Evolutionary conservation across 805 yeast genomes (phyloP), one percentile per base, ranked within the genome.

Genomic region (Sugiyamaella qingdaonensis): DNA sequence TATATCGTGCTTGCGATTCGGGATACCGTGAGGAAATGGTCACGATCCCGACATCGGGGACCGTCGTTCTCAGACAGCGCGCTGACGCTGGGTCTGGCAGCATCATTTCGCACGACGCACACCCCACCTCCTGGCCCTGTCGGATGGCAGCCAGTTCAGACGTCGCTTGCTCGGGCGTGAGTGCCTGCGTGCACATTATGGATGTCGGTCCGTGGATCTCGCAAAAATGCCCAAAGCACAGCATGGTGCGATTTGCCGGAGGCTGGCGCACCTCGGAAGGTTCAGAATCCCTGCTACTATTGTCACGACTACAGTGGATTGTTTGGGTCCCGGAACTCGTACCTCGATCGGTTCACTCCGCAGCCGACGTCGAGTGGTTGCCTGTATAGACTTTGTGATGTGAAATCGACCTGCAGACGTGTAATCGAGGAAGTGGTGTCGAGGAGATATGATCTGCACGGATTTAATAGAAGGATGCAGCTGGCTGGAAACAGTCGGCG

Each of bases 141-240:
- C 44, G 46, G 36, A 19, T 41, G 42, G 47, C 53, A 13, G 46
- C 21, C 41, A 55, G 37, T 35, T 55, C 60, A n/a, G 51, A 24
- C n/a, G 48, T 11, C 13, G 54, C 54, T 1, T 52, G 39, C n/a
- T 44, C 41, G 18, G 53, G 33, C 13, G 46, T 44, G n/a, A 63
- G 50, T 37, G 60, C 52, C 46, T 65, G 68, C 4, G 67, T 61
- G 44, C 68, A 65, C 42, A 65, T 39, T 10, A 65, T 53, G 29
- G 64, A 54, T 0, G 64, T 61, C 11, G 68, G 68, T 37, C 68
- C 68, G 32, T 65, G 68, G 21, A 59, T 16, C 52, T 65, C 68
- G 46, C 68, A 65, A 49, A 65, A 65, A 47, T 65, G 68, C 31
- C 62, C 58, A 33, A 65, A 55, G 44, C 66, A 64, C 19, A 64